phyloP scores from a whole-genome alignment of 345 rosid genomes.

The Excoecaria cochinchinensis region DNA sequence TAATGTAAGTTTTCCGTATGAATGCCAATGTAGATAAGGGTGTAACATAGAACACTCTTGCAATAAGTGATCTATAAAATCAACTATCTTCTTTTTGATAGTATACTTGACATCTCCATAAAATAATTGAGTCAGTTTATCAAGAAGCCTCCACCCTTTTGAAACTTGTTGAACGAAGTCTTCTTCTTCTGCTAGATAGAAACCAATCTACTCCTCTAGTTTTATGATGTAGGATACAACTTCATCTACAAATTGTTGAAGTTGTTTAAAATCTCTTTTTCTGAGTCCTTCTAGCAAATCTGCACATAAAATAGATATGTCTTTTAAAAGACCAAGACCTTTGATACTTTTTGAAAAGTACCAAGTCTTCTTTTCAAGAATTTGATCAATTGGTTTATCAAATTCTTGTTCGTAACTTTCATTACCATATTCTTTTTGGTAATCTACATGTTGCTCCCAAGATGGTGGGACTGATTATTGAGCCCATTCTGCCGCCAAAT shows the following conservation, averaged over 20 bases:
- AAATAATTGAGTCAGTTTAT: neutral
- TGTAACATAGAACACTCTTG: neutral
- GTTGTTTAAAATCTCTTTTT: neutral
- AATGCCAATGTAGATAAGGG: neutral
- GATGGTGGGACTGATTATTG: neutral
- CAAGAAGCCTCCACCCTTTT: neutral
- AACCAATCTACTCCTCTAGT: neutral
- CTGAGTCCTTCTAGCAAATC: neutral
- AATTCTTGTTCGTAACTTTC: no score
- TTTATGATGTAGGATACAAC: neutral
- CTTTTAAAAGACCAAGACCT: neutral
- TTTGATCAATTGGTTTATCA: neutral
- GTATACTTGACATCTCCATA: neutral
- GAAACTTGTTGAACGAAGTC: neutral
- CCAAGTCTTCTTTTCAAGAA: neutral
- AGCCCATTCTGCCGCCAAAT: neutral
- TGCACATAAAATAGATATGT: neutral
- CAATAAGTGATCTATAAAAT: neutral
- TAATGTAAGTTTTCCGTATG: neutral
- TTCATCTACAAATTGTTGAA: neutral
- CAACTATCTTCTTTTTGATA: neutral
- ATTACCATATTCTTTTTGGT: no score
- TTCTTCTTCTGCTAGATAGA: neutral
- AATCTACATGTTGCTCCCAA: no score
- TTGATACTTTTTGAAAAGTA: neutral